Conservation (phyloP, 306 rosid genomes). For the Phaseolus lunatus region DNA sequence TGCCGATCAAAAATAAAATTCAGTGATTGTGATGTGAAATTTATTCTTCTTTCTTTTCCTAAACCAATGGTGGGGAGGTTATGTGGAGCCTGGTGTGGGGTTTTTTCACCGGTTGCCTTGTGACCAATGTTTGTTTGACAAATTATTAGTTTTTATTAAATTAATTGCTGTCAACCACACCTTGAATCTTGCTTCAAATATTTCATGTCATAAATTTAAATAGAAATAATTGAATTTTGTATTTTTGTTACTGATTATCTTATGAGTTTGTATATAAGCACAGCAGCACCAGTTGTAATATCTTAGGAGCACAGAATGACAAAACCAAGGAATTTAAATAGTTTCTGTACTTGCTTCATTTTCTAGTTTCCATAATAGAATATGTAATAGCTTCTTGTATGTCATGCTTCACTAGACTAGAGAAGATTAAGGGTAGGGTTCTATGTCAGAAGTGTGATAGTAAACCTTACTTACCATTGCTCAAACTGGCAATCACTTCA, state of each 20-base stretch:
- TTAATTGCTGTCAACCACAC: background rate
- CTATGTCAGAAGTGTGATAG: constrained; percentile 31
- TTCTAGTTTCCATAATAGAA: background rate
- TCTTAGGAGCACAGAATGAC: background rate
- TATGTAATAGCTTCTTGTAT: constrained; percentile 10
- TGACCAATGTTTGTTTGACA: constrained; percentile 7
- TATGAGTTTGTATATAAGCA: constrained; percentile 8
- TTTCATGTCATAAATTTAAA: background rate
- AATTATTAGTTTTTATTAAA: constrained; percentile 12
- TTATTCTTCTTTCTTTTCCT: background rate
- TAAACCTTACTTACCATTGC: constrained; percentile 23
- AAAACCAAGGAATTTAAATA: constrained; percentile 12
- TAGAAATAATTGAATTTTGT: background rate
- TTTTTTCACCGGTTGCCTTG: constrained; percentile 15
- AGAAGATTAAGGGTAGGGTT: constrained; percentile 29
- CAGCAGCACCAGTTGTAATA: background rate
- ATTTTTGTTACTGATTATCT: constrained; percentile 24
- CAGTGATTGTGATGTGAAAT: background rate
- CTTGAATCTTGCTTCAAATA: background rate
- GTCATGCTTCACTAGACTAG: constrained; percentile 21
- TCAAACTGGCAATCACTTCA: constrained; percentile 56
- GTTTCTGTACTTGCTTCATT: constrained; percentile 33
- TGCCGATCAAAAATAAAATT: background rate
- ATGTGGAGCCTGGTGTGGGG: constrained; percentile 3
- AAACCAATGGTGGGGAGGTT: background rate